phyloP scores from a whole-genome alignment of 2,329 filamentous ascomycete species.

The Talaromyces sp. region DNA sequence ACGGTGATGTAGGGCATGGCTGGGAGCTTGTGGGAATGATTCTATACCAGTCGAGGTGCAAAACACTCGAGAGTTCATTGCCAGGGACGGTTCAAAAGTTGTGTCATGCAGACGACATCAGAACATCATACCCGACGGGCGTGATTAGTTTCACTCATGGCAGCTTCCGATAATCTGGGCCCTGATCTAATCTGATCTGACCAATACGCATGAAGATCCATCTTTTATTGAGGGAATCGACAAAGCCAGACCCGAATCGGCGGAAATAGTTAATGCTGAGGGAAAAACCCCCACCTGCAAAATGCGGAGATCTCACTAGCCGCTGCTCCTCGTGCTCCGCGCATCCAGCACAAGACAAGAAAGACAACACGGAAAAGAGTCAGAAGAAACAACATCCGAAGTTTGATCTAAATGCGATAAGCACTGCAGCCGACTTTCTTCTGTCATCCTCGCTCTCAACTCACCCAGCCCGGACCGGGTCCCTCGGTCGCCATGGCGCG shows the following conservation, averaged over 20 bases:
- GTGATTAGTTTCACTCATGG: not conserved
- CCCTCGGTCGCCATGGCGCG: conserved; percentile 41
- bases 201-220: not conserved
- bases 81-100: conserved; percentile 6
- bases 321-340: not conserved
- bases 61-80: conserved; percentile 4
- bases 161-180: not conserved
- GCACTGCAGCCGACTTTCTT: not conserved
- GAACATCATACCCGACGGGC: conserved; percentile 7
- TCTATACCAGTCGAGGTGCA: not conserved
- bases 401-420: not conserved
- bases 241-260: no score
- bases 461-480: not conserved
- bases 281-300: not conserved
- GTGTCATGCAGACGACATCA: conserved; percentile 11
- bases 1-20: conserved; percentile 32
- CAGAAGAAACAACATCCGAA: not conserved
- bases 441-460: no score
- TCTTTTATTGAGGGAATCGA: no score
- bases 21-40: not conserved
- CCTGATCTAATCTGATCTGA: not conserved
- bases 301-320: not conserved
- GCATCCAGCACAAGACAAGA: no score
- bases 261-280: not conserved
- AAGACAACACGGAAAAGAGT: not conserved